Evolutionary conservation across 2,329 filamentous ascomycete genomes (phyloP).

Genomic region (Scytalidium lignicola): DNA sequence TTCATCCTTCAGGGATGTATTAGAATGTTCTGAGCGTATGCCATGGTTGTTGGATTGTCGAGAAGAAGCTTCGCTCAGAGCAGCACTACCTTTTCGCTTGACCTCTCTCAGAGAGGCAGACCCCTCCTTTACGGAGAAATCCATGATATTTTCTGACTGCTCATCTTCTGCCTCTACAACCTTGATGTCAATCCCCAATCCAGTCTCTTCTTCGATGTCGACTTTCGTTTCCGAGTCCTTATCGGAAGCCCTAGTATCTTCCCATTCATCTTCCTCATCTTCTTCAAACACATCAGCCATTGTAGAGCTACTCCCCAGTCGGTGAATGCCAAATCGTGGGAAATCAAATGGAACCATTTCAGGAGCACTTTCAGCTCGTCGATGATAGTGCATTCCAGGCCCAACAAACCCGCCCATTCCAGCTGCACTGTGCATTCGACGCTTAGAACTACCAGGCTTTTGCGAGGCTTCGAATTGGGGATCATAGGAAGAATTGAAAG

Average conservation of each 20-base stretch:
- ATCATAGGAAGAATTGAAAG: conserved; percentile 60
- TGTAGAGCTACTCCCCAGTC: conserved; percentile 61
- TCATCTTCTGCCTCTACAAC: conserved; percentile 38
- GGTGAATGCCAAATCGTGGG: conserved; percentile 51
- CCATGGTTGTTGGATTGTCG: conserved; percentile 30
- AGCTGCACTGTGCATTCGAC: conserved; percentile 72
- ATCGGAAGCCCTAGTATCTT: conserved; percentile 28
- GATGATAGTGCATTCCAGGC: conserved; percentile 69
- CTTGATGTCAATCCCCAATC: conserved; percentile 37
- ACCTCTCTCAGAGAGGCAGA: conserved; percentile 17
- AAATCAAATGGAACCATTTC: conserved; percentile 74
- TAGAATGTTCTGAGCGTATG: conserved; percentile 44
- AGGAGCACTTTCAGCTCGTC: conserved; percentile 74
- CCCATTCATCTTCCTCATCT: conserved; percentile 59
- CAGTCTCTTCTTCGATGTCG: conserved; percentile 31
- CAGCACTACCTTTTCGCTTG: conserved; percentile 42
- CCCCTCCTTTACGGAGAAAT: conserved; percentile 35
- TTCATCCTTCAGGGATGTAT: conserved; percentile 46
- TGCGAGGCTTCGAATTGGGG: conserved; percentile 47
- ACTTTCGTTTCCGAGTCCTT: conserved; percentile 28
- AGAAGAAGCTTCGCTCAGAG: conserved; percentile 37
- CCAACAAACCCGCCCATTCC: conserved; percentile 64
- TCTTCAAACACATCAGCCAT: conserved; percentile 89
- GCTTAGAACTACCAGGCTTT: conserved; percentile 47
- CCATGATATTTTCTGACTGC: conserved; percentile 33